Evolutionary conservation across 169 alveolate genomes (phyloP).

Genomic region (Plasmodium coatneyi): DNA sequence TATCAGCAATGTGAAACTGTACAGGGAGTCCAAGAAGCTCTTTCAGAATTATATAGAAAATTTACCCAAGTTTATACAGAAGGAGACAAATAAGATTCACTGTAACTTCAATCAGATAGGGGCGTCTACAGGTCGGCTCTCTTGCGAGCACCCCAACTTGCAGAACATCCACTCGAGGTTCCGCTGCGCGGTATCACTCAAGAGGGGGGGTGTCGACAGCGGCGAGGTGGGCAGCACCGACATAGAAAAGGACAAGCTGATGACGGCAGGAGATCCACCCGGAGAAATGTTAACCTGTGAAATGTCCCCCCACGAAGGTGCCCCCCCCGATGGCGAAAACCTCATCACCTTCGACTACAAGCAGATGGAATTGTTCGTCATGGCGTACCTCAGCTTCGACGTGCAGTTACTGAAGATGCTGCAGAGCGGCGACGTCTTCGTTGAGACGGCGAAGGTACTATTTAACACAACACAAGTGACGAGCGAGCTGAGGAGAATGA

Average conservation of each 20-base stretch:
- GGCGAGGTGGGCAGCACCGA: background rate
- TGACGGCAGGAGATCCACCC: background rate
- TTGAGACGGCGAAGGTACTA: slow-evolving; percentile 76
- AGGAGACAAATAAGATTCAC: slow-evolving; percentile 70
- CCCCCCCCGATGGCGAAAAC: background rate
- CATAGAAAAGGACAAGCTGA: too few relatives aligned
- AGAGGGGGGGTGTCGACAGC: background rate
- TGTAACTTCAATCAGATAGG: slow-evolving; percentile 80
- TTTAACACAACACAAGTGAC: slow-evolving; percentile 77
- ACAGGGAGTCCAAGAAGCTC: slow-evolving; percentile 70
- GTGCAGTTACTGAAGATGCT: slow-evolving; percentile 47
- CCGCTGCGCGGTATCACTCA: slow-evolving; percentile 58
- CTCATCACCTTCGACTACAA: slow-evolving; percentile 77
- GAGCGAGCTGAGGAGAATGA: slow-evolving; percentile 76
- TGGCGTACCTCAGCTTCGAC: slow-evolving; percentile 81
- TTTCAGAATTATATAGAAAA: slow-evolving; percentile 73
- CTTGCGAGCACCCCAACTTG: slow-evolving; percentile 79
- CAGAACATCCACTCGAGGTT: slow-evolving; percentile 79
- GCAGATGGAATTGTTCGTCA: slow-evolving; percentile 82
- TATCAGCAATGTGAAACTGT: slow-evolving; percentile 60
- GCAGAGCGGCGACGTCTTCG: slow-evolving; percentile 61
- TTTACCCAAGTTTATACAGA: slow-evolving; percentile 70
- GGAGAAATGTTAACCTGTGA: background rate
- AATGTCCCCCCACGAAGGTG: background rate
- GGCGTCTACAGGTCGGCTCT: slow-evolving; percentile 83